Evolutionary conservation across 2,329 filamentous ascomycete genomes (phyloP), one percentile per base, ranked within the genome.

Genomic region (Ophiostoma triangulosporum): DNA sequence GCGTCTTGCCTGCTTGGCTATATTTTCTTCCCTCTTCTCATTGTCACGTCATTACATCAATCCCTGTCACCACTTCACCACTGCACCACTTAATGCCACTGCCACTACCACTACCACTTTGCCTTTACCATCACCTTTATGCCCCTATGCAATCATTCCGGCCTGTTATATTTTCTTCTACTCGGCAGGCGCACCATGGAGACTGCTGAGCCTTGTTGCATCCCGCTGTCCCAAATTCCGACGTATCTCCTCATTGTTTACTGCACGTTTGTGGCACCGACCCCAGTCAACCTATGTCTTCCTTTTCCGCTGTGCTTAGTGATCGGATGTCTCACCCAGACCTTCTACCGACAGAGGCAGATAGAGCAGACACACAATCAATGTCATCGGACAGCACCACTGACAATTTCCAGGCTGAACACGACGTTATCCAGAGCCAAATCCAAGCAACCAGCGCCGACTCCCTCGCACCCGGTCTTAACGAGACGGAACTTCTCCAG

Each of bases 401-500:
- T n/a, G n/a, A n/a, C n/a, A n/a, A n/a, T n/a, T n/a, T n/a, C 60
- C 7, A 43, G 38, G 38, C 6, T 2, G 82, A 88, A 65, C 77
- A 77, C 62, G 62, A 66, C n/a, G 69, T 65, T 4, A 74, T 88
- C 11, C 72, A 77, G 52, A 67, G 68, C 15, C 77, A 84, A 24
- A 87, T 94, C 33, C 65, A 70, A 32, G 62, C 64, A 57, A 58
- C 52, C 61, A 76, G 76, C 59, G 76, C 83, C n/a, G 72, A 77
- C 27, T 72, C 66, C 22, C 69, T 93, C 6, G 77, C 80, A 32
- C 78, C 80, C 2, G 74, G 75, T 2, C 71, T 86, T 57, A 80
- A 77, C 57, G 91, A 96, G 66, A 83, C 81, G 1, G 75, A 85
- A 26, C 75, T 97, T 48, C 81, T 95, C 35, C 89, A 96, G 64